Conservation (phyloP, 768 basidiomycete genomes). For the Amanita pallidorosea region DNA sequence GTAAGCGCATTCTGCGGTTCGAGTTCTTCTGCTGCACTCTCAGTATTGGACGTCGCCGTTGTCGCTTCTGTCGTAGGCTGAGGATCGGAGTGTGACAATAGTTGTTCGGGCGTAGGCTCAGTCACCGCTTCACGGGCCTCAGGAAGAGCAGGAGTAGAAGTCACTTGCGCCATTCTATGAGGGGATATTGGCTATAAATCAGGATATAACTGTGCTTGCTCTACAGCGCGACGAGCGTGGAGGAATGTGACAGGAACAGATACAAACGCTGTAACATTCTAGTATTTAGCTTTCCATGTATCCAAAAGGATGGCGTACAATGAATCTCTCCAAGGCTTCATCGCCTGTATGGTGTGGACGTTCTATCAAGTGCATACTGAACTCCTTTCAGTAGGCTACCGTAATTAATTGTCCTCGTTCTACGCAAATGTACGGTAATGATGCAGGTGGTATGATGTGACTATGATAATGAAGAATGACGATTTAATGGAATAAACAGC, state of each 20-base stretch:
- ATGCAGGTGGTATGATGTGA: slow-evolving; percentile 1
- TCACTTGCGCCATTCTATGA: background rate
- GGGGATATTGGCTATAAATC: too few relatives aligned
- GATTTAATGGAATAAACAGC: background rate
- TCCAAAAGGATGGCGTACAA: too few relatives aligned
- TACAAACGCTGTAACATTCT: too few relatives aligned
- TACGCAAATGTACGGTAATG: background rate
- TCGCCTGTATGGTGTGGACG: too few relatives aligned
- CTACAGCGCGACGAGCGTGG: too few relatives aligned
- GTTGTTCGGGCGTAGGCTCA: background rate
- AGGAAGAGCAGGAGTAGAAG: background rate
- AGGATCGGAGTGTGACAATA: background rate
- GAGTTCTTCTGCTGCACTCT: slow-evolving; percentile 9
- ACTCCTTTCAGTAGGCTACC: too few relatives aligned
- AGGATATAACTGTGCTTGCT: too few relatives aligned
- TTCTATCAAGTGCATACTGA: too few relatives aligned
- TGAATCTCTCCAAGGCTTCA: too few relatives aligned
- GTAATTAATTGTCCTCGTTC: background rate
- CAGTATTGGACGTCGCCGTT: slow-evolving; percentile 5
- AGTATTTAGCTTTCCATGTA: too few relatives aligned
- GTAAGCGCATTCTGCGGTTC: slow-evolving; percentile 70
- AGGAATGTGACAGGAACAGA: too few relatives aligned
- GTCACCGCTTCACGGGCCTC: background rate
- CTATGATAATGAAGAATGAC: background rate
- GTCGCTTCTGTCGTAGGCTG: slow-evolving; percentile 7